phyloP scores from a whole-genome alignment of 2,329 filamentous ascomycete species.

The Polytolypa hystricis region DNA sequence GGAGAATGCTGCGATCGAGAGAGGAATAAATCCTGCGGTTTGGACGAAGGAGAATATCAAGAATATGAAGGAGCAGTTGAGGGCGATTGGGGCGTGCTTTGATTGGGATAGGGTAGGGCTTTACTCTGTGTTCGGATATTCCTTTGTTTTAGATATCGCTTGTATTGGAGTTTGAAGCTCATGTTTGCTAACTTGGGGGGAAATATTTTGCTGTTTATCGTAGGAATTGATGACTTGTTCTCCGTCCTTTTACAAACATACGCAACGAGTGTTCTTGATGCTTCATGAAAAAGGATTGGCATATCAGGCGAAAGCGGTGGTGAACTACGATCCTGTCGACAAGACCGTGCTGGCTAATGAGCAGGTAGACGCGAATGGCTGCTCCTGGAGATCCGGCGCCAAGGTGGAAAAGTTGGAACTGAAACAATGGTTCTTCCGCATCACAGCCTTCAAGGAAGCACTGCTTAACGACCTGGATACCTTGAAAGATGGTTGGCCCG shows the following conservation, averaged over 20 bases:
- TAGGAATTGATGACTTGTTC: constrained; percentile 79
- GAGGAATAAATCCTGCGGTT: constrained; percentile 61
- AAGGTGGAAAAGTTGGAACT: constrained; percentile 68
- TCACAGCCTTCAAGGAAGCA: constrained; percentile 64
- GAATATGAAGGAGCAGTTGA: constrained; percentile 74
- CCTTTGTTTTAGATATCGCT: too few species aligned
- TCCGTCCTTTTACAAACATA: constrained; percentile 79
- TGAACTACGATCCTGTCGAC: constrained; percentile 86
- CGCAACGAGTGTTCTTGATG: constrained; percentile 72
- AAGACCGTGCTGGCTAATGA: constrained; percentile 86
- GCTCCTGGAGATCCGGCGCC: constrained; percentile 78
- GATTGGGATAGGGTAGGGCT: constrained; percentile 65
- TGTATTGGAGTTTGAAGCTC: too few species aligned
- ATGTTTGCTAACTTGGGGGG: constrained; percentile 11
- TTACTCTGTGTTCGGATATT: too few species aligned
- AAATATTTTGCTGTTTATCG: too few species aligned
- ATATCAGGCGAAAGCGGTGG: constrained; percentile 70
- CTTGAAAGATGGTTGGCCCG: constrained; percentile 64
- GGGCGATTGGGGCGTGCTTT: constrained; percentile 69
- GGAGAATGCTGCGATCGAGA: constrained; percentile 81
- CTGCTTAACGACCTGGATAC: constrained; percentile 60
- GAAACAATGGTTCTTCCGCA: constrained; percentile 84
- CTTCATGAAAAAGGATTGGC: constrained; percentile 64
- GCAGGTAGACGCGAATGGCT: constrained; percentile 73
- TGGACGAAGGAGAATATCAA: constrained; percentile 76